A percentile compares a stretch with the other conserved stretches of the same genome.
Conservation (phyloP, 1,284 basidiomycete species). For the Apiotrichum mycotoxinovorans region DNA sequence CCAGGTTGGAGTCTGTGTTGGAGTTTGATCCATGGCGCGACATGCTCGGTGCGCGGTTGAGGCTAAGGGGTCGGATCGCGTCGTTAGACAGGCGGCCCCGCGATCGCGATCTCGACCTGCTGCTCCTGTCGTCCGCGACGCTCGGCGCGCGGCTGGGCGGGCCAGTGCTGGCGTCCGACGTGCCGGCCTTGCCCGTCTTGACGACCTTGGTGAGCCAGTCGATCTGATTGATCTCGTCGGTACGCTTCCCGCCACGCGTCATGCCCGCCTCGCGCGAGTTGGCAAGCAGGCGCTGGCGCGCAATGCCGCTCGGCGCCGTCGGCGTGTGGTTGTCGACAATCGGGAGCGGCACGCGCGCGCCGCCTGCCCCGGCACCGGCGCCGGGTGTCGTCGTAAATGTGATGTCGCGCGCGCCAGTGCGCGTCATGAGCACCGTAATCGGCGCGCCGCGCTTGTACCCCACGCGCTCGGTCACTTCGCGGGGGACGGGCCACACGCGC, state of each 20-base stretch:
- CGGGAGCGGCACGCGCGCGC: not conserved
- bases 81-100: slow-evolving; percentile 2
- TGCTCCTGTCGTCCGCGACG: slow-evolving; percentile 25
- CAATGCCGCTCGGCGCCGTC: slow-evolving; percentile 35
- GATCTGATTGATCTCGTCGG: slow-evolving; percentile 44
- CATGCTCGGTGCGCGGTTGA: slow-evolving; percentile 6
- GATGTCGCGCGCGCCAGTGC: slow-evolving; percentile 49
- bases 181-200: slow-evolving; percentile 15
- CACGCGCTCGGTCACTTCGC: slow-evolving; percentile 53
- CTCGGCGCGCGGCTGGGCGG: slow-evolving; percentile 10
- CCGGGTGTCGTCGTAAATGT: slow-evolving; percentile 37
- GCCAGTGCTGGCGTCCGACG: slow-evolving; percentile 6
- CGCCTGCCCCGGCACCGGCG: not conserved
- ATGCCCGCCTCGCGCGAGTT: slow-evolving; percentile 39
- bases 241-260: slow-evolving; percentile 44
- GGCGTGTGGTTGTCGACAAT: slow-evolving; percentile 14
- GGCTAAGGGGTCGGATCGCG: slow-evolving; percentile 3
- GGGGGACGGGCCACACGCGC: slow-evolving; percentile 82
- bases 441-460: slow-evolving; percentile 55
- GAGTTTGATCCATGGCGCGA: slow-evolving; percentile 21
- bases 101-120: slow-evolving; percentile 21
- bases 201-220: slow-evolving; percentile 50
- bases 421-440: slow-evolving; percentile 54
- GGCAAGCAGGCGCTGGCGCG: slow-evolving; percentile 30
- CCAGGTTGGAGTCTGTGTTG: not conserved